These are phyloP conservation scores for Ganoderma resinaceum DNA, from an alignment of 1,284 basidiomycete genomes.

Conservation along the genomic window DNA sequence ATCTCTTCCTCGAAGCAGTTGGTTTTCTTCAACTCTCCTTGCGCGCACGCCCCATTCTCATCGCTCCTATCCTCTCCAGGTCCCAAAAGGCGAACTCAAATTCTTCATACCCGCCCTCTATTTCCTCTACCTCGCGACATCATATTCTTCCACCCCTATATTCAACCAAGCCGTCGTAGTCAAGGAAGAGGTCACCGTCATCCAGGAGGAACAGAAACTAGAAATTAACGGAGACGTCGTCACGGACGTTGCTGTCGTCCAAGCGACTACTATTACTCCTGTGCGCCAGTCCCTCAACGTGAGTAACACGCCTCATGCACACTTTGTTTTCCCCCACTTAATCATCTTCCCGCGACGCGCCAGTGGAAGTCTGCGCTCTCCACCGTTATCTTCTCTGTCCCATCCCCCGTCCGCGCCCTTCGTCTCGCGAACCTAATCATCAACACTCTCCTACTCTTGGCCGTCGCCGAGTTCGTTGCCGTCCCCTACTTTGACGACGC, in stretches of 20 bases:
- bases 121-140: conserved; percentile 19
- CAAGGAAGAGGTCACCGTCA: conserved; percentile 24
- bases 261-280: conserved; percentile 19
- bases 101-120: conserved; percentile 26
- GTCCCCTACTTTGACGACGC: conserved; percentile 63
- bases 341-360: not conserved
- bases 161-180: conserved; percentile 20
- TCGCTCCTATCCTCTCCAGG: conserved; percentile 5
- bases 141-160: conserved; percentile 18
- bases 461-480: conserved; percentile 56
- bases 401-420: conserved; percentile 47
- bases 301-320: conserved; percentile 5
- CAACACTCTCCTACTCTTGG: conserved; percentile 59
- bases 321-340: not conserved
- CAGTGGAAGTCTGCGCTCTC: conserved; percentile 32
- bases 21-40: conserved; percentile 7
- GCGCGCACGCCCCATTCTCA: not conserved
- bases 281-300: conserved; percentile 20
- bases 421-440: conserved; percentile 51
- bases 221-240: conserved; percentile 22
- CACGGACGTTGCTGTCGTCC: conserved; percentile 21
- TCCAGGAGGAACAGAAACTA: conserved; percentile 19
- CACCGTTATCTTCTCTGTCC: conserved; percentile 53
- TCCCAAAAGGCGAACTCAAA: conserved; percentile 22
- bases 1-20: conserved; percentile 37